Evolutionary conservation across 352 stramenopile genomes (phyloP).

Genomic region (Globisporangium heterothallicum): DNA sequence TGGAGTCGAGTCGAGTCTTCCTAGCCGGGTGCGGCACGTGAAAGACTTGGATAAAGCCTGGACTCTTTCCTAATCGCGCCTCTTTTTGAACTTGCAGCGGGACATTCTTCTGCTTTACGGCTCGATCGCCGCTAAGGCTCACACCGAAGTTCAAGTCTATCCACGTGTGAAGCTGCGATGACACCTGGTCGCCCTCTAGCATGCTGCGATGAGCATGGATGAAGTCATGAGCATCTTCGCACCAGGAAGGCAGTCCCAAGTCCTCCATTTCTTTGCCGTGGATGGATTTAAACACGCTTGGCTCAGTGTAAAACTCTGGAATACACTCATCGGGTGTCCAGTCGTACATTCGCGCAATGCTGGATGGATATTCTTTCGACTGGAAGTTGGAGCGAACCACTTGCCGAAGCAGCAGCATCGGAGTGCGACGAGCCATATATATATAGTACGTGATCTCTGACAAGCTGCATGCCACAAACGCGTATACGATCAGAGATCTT

Average conservation of each 20-base stretch:
- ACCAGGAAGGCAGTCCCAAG: conserved; percentile 77
- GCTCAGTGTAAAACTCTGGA: conserved; percentile 91
- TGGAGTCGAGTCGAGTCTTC: background rate
- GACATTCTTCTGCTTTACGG: conserved; percentile 89
- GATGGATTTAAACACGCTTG: conserved; percentile 79
- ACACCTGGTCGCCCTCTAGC: conserved; percentile 90
- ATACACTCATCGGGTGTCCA: conserved; percentile 97
- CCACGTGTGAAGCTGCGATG: conserved; percentile 85
- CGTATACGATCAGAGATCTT: no score
- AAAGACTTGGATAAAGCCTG: conserved; percentile 79
- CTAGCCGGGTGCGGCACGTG: conserved; percentile 25
- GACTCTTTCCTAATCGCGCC: conserved; percentile 37
- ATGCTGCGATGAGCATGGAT: conserved; percentile 87
- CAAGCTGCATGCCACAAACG: conserved; percentile 26
- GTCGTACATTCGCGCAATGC: conserved; percentile 87
- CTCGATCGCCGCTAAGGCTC: conserved; percentile 66
- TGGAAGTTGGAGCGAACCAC: conserved; percentile 93
- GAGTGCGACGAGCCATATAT: conserved; percentile 90
- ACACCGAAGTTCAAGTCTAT: conserved; percentile 96
- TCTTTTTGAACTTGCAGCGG: conserved; percentile 49
- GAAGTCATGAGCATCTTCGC: conserved; percentile 59
- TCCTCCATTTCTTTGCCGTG: conserved; percentile 70
- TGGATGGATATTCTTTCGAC: conserved; percentile 90
- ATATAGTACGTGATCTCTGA: conserved; percentile 96
- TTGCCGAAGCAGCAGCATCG: conserved; percentile 72